Evolutionary conservation across 805 yeast species (phyloP).

Genomic region (Ogataea methylovora): DNA sequence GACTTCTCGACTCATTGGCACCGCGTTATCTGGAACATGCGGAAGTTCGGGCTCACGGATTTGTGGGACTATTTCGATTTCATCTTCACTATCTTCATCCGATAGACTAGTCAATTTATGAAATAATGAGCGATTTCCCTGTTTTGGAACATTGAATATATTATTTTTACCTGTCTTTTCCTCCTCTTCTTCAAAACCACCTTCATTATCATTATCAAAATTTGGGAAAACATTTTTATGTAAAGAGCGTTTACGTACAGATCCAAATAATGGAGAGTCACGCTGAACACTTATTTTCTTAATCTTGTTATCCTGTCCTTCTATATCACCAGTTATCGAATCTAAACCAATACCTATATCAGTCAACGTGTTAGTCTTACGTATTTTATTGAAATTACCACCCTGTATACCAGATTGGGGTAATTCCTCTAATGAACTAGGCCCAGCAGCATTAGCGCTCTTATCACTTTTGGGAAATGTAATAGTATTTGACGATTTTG

Average conservation of each 20-base stretch:
- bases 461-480: too few species aligned
- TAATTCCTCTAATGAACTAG: too few species aligned
- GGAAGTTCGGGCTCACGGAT: conserved; percentile 27
- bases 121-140: conserved; percentile 7
- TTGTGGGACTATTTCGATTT: conserved; percentile 42
- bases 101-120: too few species aligned
- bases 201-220: background rate
- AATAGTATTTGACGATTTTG: conserved; percentile 19
- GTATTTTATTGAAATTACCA: conserved; percentile 13
- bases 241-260: background rate
- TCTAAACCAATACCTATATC: conserved; percentile 5
- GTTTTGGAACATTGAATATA: too few species aligned
- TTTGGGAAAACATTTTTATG: too few species aligned
- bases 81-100: conserved; percentile 18
- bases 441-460: too few species aligned
- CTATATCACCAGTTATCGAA: conserved; percentile 8
- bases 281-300: conserved; percentile 26
- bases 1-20: conserved; percentile 28
- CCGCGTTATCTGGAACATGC: conserved; percentile 37
- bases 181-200: background rate
- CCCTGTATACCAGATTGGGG: conserved; percentile 3
- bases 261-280: conserved; percentile 18
- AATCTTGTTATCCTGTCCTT: too few species aligned
- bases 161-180: background rate
- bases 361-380: conserved; percentile 11